phyloP scores from a whole-genome alignment of 2,329 filamentous ascomycete species.

The Byssochlamys sp. region DNA sequence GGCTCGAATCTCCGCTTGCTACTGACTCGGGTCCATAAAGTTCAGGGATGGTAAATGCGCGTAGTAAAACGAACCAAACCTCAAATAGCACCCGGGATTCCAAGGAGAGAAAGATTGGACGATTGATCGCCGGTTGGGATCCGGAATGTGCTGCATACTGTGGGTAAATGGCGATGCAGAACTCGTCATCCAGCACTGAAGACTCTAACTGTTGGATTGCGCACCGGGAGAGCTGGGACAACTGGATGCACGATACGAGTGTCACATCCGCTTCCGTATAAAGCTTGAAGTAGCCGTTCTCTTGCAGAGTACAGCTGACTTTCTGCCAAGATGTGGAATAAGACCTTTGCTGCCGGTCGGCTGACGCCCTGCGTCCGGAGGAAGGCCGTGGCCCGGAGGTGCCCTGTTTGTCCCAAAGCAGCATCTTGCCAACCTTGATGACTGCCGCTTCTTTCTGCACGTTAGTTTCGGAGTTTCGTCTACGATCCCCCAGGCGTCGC shows the following conservation, averaged over 20 bases:
- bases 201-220: constrained; percentile 83
- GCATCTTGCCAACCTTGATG: constrained; percentile 88
- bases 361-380: constrained; percentile 38
- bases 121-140: constrained; percentile 58
- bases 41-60: constrained; percentile 85
- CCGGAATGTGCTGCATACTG: constrained; percentile 72
- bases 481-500: constrained; percentile 33
- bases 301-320: constrained; percentile 85
- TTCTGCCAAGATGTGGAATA: constrained; percentile 65
- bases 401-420: constrained; percentile 75
- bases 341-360: constrained; percentile 47
- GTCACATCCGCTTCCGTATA: constrained; percentile 76
- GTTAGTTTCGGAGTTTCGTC: constrained; percentile 39
- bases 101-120: constrained; percentile 80
- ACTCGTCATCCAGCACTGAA: constrained; percentile 84
- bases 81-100: constrained; percentile 87
- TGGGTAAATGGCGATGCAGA: constrained; percentile 89
- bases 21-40: constrained; percentile 60
- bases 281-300: constrained; percentile 88
- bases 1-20: constrained; percentile 35
- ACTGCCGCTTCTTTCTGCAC: constrained; percentile 64
- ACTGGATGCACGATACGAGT: constrained; percentile 70
- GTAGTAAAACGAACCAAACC: constrained; percentile 87
- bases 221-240: constrained; percentile 79
- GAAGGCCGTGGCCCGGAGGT: constrained; percentile 28